Percentiles rank a stretch among this genome's conserved stretches.
phyloP scores from a whole-genome alignment of 768 basidiomycete genomes.

The Baorangia bicolor region DNA sequence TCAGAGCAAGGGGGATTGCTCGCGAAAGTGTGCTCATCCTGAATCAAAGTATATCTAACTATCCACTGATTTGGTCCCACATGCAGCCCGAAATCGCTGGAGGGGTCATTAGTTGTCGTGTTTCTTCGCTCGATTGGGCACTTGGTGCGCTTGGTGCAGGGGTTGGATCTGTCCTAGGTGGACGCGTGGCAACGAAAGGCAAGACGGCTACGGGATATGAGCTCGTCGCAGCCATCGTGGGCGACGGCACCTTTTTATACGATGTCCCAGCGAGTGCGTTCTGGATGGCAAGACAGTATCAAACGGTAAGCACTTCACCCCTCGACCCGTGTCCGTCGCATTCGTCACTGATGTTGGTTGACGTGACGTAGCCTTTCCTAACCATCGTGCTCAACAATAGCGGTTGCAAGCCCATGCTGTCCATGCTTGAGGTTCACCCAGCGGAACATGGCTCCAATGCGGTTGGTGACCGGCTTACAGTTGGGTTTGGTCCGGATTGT shows the following conservation, averaged over 20 bases:
- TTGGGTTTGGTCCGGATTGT: slow-evolving; percentile 61
- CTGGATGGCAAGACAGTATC: slow-evolving; percentile 72
- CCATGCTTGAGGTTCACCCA: slow-evolving; percentile 67
- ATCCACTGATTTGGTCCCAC: slow-evolving; percentile 54
- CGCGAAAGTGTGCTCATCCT: slow-evolving; percentile 46
- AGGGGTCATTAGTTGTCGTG: slow-evolving; percentile 55
- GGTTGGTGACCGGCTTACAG: slow-evolving; percentile 49
- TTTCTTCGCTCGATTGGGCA: slow-evolving; percentile 67
- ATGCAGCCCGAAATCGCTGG: slow-evolving; percentile 52
- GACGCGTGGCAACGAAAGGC: slow-evolving; percentile 21
- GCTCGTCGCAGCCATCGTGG: slow-evolving; percentile 58
- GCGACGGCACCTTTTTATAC: slow-evolving; percentile 71
- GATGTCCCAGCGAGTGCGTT: slow-evolving; percentile 62
- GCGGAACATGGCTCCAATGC: slow-evolving; percentile 48
- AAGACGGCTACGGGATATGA: slow-evolving; percentile 39
- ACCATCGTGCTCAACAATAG: slow-evolving; percentile 73
- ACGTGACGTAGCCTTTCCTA: slow-evolving; percentile 54
- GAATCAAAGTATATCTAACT: slow-evolving; percentile 66
- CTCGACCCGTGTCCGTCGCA: not conserved
- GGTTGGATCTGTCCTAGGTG: slow-evolving; percentile 55
- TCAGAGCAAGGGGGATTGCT: slow-evolving; percentile 36
- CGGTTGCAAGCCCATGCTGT: slow-evolving; percentile 64
- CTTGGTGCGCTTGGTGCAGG: slow-evolving; percentile 65
- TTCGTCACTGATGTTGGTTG: not conserved
- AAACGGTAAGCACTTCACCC: slow-evolving; percentile 46